A percentile compares a stretch with the other conserved stretches of the same genome.
Conservation (phyloP, 345 rosid genomes). For the Lagerstroemia speciosa region DNA sequence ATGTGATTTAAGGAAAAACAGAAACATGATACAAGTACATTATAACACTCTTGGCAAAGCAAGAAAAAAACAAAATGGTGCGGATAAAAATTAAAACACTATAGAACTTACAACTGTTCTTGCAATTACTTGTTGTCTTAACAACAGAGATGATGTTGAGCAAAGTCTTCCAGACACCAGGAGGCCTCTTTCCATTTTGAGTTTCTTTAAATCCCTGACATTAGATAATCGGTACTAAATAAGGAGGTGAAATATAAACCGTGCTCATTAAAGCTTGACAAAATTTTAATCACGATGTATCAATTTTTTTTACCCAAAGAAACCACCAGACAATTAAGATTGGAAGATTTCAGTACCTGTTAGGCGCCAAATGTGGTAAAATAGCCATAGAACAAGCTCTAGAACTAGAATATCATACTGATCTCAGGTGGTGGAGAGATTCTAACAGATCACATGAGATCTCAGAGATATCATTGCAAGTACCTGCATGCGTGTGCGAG, state of each 20-base stretch:
- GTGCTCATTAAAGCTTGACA: too few species aligned
- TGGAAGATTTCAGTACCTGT: too few species aligned
- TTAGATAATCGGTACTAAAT: not conserved
- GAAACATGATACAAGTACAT: too few species aligned
- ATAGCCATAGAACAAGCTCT: not conserved
- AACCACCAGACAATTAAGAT: not conserved
- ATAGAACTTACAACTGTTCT: conserved; percentile 46
- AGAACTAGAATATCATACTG: not conserved
- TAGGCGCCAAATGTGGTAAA: too few species aligned
- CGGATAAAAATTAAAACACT: not conserved
- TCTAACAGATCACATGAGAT: not conserved
- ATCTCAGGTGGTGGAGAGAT: not conserved
- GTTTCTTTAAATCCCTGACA: conserved; percentile 69
- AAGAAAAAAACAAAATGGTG: not conserved
- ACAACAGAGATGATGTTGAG: conserved; percentile 60
- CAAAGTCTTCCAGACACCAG: conserved; percentile 59
- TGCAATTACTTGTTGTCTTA: conserved; percentile 35
- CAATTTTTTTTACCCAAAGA: not conserved
- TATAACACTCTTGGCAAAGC: not conserved
- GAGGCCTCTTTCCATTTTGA: conserved; percentile 38
- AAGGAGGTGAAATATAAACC: not conserved
- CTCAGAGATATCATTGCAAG: not conserved
- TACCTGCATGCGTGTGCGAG: conserved; percentile 98
- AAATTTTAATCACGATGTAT: not conserved
- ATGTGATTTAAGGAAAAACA: not conserved